Percentiles rank a stretch among this genome's conserved stretches.
Evolutionary conservation across 2,329 filamentous ascomycete species (phyloP).

Genomic region (Fusarium nodosum): DNA sequence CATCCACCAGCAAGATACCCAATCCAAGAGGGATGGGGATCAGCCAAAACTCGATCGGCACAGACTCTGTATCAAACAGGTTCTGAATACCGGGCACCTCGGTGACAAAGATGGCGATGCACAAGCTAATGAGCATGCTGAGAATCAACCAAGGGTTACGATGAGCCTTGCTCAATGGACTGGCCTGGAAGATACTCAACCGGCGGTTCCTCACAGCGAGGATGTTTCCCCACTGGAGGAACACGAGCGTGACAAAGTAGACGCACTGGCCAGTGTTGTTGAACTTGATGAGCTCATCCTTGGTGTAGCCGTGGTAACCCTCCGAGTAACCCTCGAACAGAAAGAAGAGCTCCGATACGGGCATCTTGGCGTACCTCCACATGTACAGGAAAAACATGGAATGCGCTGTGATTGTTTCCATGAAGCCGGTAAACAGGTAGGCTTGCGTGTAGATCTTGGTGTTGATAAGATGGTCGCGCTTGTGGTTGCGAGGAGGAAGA

Average conservation of each 20-base stretch:
- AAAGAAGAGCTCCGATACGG: constrained; percentile 63
- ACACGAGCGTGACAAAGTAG: constrained; percentile 67
- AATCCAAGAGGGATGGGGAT: constrained; percentile 65
- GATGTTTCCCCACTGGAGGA: constrained; percentile 68
- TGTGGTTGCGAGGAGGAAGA: constrained; percentile 64
- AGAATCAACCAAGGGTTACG: constrained; percentile 65
- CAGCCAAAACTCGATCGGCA: constrained; percentile 66
- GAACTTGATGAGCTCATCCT: constrained; percentile 61
- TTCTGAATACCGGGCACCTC: constrained; percentile 64
- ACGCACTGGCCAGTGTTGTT: constrained; percentile 65
- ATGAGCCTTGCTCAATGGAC: constrained; percentile 61
- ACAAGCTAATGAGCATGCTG: constrained; percentile 61
- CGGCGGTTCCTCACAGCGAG: constrained; percentile 65
- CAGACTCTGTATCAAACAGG: constrained; percentile 63
- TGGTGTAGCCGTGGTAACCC: constrained; percentile 64
- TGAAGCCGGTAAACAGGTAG: constrained; percentile 65
- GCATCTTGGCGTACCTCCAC: constrained; percentile 62
- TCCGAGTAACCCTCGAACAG: constrained; percentile 62
- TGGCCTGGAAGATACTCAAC: constrained; percentile 65
- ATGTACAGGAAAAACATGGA: constrained; percentile 69
- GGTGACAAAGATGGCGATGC: constrained; percentile 67
- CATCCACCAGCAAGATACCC: constrained; percentile 65
- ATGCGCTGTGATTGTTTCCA: constrained; percentile 65
- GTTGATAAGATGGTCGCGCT: constrained; percentile 66
- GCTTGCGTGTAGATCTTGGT: constrained; percentile 65